These are phyloP conservation scores for Populus nigra DNA, from an alignment of 345 rosid species.

Conservation along the genomic window DNA sequence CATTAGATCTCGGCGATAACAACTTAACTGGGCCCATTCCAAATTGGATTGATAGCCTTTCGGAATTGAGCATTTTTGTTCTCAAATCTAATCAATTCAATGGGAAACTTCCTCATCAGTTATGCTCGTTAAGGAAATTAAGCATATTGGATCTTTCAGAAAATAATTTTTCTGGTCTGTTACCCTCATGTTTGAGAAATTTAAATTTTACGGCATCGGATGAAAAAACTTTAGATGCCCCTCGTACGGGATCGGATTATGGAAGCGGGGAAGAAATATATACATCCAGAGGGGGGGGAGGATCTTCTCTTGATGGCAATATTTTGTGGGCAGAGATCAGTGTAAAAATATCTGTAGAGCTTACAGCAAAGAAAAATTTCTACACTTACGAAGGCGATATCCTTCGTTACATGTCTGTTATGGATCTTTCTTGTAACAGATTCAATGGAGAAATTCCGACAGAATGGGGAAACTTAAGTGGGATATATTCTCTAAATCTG, in stretches of 20 bases:
- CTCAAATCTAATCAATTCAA: background rate
- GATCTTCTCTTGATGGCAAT: fast-evolving
- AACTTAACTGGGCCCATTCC: background rate
- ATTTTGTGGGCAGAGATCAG: fast-evolving
- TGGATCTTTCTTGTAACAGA: background rate
- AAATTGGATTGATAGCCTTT: background rate
- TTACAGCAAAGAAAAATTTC: background rate
- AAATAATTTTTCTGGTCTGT: background rate
- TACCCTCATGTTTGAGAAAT: constrained; percentile 1
- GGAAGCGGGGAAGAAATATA: too few relatives aligned
- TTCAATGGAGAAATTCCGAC: background rate
- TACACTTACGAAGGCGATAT: background rate
- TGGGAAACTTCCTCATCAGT: background rate
- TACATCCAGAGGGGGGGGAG: too few relatives aligned
- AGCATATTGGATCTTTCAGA: background rate
- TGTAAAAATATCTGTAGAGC: background rate
- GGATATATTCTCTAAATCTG: constrained; percentile 12
- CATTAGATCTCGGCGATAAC: background rate
- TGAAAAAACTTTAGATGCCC: too few relatives aligned
- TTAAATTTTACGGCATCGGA: background rate
- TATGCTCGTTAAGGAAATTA: background rate
- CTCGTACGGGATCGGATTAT: too few relatives aligned
- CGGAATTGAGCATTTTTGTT: background rate
- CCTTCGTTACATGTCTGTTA: background rate
- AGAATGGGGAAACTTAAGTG: background rate